Evolutionary conservation across 202 grass and related monocot genomes (phyloP), one percentile per base, ranked within the genome.

Genomic region (Setaria italica): DNA sequence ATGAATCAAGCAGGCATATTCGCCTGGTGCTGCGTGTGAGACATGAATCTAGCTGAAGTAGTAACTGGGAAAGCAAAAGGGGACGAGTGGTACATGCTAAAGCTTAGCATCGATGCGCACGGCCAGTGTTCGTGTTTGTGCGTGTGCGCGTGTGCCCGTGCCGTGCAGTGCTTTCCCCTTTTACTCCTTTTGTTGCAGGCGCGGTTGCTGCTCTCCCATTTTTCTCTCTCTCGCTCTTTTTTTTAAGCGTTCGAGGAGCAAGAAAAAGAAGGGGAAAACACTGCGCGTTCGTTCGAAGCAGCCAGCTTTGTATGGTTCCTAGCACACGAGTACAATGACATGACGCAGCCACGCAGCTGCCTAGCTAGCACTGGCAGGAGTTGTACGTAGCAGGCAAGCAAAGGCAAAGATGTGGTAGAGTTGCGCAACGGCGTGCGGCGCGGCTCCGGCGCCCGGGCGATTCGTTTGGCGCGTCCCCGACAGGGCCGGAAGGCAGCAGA

Each of bases 161-260:
- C 45, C 45, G 46, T 2, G 59, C 12, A 48, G 47, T 53, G 75
- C 81, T 88, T 88, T 72, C 1, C 45, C 77, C 71, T 88, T 88
- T 85, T 85, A 19, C 85, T 88, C 77, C 89, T 91, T 91, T 91
- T 85, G 63, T 84, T 88, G 85, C 70, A 69, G 48, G 29, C 46
- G 72, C 46, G 46, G 46, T 2, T 11, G 11, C 46, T 41, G 20
- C 42, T 70, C 45, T 30, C 21, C n/a, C n/a, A 4, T 41, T 41
- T 41, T 41, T 47, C 25, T 25, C 25, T 25, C 25, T 25, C 25
- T 25, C 25, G 25, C 25, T 25, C 25, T 39, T 4, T n/a, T 0
- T 0, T 81, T 30, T 43, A 20, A 81, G 70, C 45, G 58, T 80
- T 9, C 88, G 80, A 90, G 84, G 34, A 87, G 14, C 11, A 63